Base-by-base conservation (phyloP, 108 stramenopile species). In the Cyclotella choctawhatcheeana region DNA sequence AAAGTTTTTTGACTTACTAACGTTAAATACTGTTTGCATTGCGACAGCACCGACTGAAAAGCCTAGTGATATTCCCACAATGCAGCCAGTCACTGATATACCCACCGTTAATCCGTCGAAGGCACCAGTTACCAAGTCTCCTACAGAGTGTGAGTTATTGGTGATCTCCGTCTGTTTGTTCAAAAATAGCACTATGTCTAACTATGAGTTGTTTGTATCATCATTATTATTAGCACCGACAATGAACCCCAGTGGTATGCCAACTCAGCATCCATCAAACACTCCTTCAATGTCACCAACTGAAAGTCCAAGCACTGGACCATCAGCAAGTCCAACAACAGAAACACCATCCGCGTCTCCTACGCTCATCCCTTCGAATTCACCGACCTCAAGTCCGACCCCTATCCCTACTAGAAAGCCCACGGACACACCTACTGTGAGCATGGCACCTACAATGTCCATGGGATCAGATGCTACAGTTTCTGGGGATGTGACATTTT, bases 401-500 rank as follows among this genome's bases (percentile, higher is more conserved):
- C 13, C 45, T 4, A 30, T 1, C 8, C 65, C 65, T 32, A 71
- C 58, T 1, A 50, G 0, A 2, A 1, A 34, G 10, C 48, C 60
- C 21, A 51, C 71, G 14, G 0, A 2, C 10, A 21, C 24, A 32
- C 51, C 61, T 26, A 62, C 71, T 40, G 4, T 35, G 0, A 53
- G 58, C 26, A 44, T 16, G 22, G 3, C 21, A 21, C 71, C 60
- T 2, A 44, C 61, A 16, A 40, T 34, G 29, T 24, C 51, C 0
- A 2, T 59, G 25, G 71, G 71, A 50, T 32, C 34, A 14, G 61
- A 63, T 12, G 63, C 63, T 24, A 24, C 64, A 1, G 25, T 18
- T 21, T 18, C 12, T 16, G 73, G 73, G 1, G 43, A 35, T n/a
- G 64, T 44, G 0, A 65, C 48, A 44, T 74, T 74, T 22, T 74